Evolutionary conservation across 164 flowering plant genomes (phyloP).

Genomic region (Vitis riparia): DNA sequence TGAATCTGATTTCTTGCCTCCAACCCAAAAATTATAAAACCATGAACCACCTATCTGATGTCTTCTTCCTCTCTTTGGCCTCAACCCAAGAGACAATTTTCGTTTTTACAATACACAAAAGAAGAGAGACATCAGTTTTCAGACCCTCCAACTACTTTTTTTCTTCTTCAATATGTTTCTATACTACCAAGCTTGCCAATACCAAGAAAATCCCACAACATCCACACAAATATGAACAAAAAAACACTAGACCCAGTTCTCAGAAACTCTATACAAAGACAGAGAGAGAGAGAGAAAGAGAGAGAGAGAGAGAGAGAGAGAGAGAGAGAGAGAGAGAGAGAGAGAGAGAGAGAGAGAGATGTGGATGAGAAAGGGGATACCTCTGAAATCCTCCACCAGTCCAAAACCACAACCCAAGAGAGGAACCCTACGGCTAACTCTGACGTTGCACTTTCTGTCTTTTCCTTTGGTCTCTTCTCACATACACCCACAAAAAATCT

Average conservation of each 20-base stretch:
- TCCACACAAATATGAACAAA: conserved; percentile 38
- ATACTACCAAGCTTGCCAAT: conserved; percentile 20
- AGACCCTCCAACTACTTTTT: conserved; percentile 17
- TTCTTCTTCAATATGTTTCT: conserved; percentile 18
- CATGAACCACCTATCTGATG: conserved; percentile 2
- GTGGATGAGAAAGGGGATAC: conserved; percentile 34
- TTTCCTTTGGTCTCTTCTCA: conserved; percentile 40
- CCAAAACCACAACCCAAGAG: conserved; percentile 19
- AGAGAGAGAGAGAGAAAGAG: neutral
- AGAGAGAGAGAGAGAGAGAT: conserved; percentile 16
- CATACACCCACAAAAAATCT: conserved; percentile 24
- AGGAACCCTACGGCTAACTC: conserved; percentile 32
- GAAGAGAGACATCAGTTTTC: neutral
- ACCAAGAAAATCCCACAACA: conserved; percentile 41
- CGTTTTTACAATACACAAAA: conserved; percentile 9
- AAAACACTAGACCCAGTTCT: conserved; percentile 11
- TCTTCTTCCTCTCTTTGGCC: conserved; percentile 35
- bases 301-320: neutral
- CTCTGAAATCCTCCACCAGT: conserved; percentile 23
- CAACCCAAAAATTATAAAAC: neutral
- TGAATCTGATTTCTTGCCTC: conserved; percentile 4
- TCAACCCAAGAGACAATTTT: conserved; percentile 41
- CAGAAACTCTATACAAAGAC: neutral
- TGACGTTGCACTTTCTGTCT: conserved; percentile 59
- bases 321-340: too few species aligned